Evolutionary conservation across 2,329 filamentous ascomycete species (phyloP).

Genomic region (Aspergillus brasiliensis): DNA sequence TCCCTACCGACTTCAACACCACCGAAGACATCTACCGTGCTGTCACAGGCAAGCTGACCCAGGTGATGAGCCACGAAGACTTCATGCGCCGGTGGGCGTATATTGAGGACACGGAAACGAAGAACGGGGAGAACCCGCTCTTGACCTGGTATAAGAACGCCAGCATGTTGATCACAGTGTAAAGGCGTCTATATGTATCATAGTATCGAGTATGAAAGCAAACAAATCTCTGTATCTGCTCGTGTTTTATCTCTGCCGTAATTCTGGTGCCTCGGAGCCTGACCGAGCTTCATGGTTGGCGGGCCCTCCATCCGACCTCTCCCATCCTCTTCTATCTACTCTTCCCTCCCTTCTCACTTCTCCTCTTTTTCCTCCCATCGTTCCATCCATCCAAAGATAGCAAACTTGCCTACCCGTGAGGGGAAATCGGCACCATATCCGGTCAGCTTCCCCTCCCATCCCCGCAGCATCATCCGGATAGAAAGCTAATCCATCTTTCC

Average conservation of each 20-base stretch:
- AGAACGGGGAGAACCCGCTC: conserved; percentile 89
- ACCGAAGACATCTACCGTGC: conserved; percentile 91
- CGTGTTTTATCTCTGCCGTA: neutral
- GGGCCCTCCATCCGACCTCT: neutral
- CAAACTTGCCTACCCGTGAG: neutral
- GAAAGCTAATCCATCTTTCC: neutral
- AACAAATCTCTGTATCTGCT: neutral
- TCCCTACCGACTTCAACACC: conserved; percentile 91
- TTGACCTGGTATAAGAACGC: conserved; percentile 95
- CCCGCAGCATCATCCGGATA: neutral
- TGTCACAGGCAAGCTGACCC: conserved; percentile 87
- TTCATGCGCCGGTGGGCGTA: conserved; percentile 90
- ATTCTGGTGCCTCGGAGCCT: neutral
- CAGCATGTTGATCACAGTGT: conserved; percentile 86
- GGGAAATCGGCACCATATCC: neutral
- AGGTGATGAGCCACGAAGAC: conserved; percentile 82
- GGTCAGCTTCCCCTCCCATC: neutral
- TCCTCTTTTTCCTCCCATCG: neutral
- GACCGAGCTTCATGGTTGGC: neutral
- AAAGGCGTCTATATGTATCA: conserved; percentile 10
- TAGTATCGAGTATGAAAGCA: conserved; percentile 2
- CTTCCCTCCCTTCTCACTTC: neutral
- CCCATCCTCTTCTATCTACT: neutral
- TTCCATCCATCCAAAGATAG: no score
- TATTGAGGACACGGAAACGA: conserved; percentile 83